Percentiles rank a stretch among this genome's conserved stretches.
These are phyloP conservation scores for Mycoemilia scoparia DNA, from an alignment of 192 early-diverging fungal genomes.

Conservation along the genomic window DNA sequence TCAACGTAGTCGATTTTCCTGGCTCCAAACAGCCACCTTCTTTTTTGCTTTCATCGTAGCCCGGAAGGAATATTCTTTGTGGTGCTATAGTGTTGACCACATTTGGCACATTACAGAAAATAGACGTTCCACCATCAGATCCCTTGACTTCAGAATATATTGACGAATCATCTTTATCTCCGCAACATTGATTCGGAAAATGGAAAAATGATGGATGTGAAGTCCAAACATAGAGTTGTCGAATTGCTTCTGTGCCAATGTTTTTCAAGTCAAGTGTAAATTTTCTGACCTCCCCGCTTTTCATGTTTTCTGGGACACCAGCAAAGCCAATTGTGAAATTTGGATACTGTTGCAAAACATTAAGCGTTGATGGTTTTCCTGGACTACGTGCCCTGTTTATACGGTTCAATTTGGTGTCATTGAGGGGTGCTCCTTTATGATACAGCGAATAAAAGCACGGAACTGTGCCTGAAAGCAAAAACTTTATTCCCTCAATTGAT, in stretches of 20 bases:
- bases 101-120: too few species aligned
- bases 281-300: conserved; percentile 65
- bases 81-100: too few species aligned
- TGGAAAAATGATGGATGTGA: conserved; percentile 80
- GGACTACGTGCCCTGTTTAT: conserved; percentile 38
- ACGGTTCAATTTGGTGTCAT: conserved; percentile 56
- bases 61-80: too few species aligned
- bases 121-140: too few species aligned
- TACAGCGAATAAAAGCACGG: conserved; percentile 47
- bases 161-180: too few species aligned
- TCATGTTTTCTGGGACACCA: conserved; percentile 52
- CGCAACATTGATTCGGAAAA: too few species aligned
- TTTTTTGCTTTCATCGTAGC: too few species aligned
- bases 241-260: conserved; percentile 55
- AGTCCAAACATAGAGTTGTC: conserved; percentile 48
- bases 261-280: conserved; percentile 65
- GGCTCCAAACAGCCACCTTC: conserved; percentile 41
- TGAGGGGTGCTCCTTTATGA: conserved; percentile 49
- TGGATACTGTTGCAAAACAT: conserved; percentile 66
- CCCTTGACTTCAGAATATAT: too few species aligned
- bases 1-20: conserved; percentile 50
- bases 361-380: conserved; percentile 50
- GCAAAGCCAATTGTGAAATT: conserved; percentile 62
- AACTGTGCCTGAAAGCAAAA: conserved; percentile 57
- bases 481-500: conserved; percentile 53